Percentiles rank a stretch among this genome's conserved stretches.
Evolutionary conservation across 2,329 filamentous ascomycete species (phyloP).

Genomic region (Trichoderma endophyticum): DNA sequence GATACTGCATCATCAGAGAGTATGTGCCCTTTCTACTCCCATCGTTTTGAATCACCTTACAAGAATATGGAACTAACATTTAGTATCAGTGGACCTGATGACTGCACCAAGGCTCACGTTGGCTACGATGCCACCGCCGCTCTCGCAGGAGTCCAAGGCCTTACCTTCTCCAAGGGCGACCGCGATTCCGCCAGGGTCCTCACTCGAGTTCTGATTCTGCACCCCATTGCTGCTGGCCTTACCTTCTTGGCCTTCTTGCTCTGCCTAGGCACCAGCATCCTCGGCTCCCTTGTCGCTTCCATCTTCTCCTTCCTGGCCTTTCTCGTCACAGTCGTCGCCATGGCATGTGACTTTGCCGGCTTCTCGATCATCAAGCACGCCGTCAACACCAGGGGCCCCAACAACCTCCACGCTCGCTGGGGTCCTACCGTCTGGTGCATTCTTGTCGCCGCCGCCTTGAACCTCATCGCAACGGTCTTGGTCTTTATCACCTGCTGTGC

Average conservation of each 20-base stretch:
- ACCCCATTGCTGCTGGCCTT: slow-evolving; percentile 57
- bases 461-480: slow-evolving; percentile 53
- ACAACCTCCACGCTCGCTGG: slow-evolving; percentile 46
- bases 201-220: slow-evolving; percentile 59
- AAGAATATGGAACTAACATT: not conserved
- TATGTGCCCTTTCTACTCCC: slow-evolving; percentile 21
- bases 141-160: slow-evolving; percentile 38
- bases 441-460: slow-evolving; percentile 52
- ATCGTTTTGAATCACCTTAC: not conserved
- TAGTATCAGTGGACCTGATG: slow-evolving; percentile 36
- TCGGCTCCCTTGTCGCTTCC: slow-evolving; percentile 52
- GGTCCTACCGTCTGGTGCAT: slow-evolving; percentile 57
- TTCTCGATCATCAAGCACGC: slow-evolving; percentile 53
- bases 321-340: slow-evolving; percentile 47
- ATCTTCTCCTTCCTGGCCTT: slow-evolving; percentile 51
- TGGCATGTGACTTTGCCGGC: slow-evolving; percentile 55
- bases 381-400: slow-evolving; percentile 48
- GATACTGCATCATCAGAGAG: slow-evolving; percentile 46
- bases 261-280: slow-evolving; percentile 48
- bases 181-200: slow-evolving; percentile 46
- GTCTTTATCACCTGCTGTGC: slow-evolving; percentile 62
- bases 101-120: slow-evolving; percentile 47
- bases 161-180: slow-evolving; percentile 41
- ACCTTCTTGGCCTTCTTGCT: slow-evolving; percentile 59
- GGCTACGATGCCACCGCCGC: slow-evolving; percentile 55